Conservation (phyloP, 169 alveolate genomes). For the Amoebophrya sp. region DNA sequence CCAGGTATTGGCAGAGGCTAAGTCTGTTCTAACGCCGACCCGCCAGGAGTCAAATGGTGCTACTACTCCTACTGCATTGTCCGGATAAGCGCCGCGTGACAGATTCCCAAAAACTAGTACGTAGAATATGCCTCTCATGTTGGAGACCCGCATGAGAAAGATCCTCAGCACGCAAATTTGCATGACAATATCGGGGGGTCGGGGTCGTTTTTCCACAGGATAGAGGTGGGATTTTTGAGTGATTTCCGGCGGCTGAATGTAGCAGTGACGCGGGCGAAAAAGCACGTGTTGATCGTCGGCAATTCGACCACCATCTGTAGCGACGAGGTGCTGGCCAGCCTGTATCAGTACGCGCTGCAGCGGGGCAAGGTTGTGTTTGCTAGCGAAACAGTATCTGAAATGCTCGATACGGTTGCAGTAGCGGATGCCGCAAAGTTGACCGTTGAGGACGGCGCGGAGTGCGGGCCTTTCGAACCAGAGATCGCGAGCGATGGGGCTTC, state of each 20-base stretch:
- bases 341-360: not conserved
- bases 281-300: constrained; percentile 65
- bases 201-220: too few relatives aligned
- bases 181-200: too few relatives aligned
- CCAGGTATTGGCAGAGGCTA: too few relatives aligned
- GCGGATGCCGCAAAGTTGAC: not conserved
- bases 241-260: constrained; percentile 75
- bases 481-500: not conserved
- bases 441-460: not conserved
- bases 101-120: too few relatives aligned
- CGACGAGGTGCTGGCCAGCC: constrained; percentile 18
- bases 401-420: not conserved
- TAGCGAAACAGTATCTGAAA: not conserved
- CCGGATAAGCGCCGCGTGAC: too few relatives aligned
- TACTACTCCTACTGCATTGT: too few relatives aligned
- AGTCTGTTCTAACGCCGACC: too few relatives aligned
- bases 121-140: too few relatives aligned
- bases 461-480: not conserved
- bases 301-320: constrained; percentile 54
- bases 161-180: too few relatives aligned
- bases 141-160: too few relatives aligned
- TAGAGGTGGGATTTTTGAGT: constrained; percentile 62
- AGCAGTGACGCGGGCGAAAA: constrained; percentile 69
- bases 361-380: constrained; percentile 14
- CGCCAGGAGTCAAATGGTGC: too few relatives aligned